Base-by-base conservation (phyloP, 345 rosid genomes). In the Microcos paniculata region DNA sequence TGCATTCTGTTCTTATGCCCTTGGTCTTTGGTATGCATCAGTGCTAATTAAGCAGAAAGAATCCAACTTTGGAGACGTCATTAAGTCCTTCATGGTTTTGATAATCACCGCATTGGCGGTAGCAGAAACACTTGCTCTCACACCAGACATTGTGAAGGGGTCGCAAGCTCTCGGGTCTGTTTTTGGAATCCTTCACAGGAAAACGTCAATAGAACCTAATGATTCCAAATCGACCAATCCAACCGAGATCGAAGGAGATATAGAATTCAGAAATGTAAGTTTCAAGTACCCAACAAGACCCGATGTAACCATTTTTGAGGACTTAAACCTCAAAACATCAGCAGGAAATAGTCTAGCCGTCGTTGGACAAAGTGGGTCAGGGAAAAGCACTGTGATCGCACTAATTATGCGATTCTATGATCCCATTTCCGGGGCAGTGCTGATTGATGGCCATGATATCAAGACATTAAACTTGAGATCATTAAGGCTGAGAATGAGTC, bases 131-230 rank as follows among this genome's bases (percentile, higher is more conserved):
- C 89, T 94, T 42, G 91, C 98, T 42, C 90, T 94, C 15, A 76
- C 97, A 4, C 97, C 98, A 18, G 95, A 94, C 76, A 87, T 92
- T 59, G 90, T 91, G 31, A 94, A 92, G 89, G 97, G 98, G n/a
- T 82, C 93, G 13, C 95, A 89, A 71, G 97, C 94, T 35, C 89
- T 94, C 0, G 84, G 80, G 23, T 86, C 97, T 0, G 95, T 94
- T 71, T 92, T 92, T 59, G 74, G 88, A 19, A 86, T 92, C 72
- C 86, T 94, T 46, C 73, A 86, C 75, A 83, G 92, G 72, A 81
- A 77, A 70, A 87, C 94, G 0, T 84, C 81, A 4, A 90, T 92
- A 38, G 65, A 85, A 42, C 85, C 93, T 6, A 64, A 87, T 23
- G 77, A 80, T 70, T 81, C 84, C 5, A 55, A 79, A 63, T 85